Conservation (phyloP, 129 eudicot species). For the Arctium minus region DNA sequence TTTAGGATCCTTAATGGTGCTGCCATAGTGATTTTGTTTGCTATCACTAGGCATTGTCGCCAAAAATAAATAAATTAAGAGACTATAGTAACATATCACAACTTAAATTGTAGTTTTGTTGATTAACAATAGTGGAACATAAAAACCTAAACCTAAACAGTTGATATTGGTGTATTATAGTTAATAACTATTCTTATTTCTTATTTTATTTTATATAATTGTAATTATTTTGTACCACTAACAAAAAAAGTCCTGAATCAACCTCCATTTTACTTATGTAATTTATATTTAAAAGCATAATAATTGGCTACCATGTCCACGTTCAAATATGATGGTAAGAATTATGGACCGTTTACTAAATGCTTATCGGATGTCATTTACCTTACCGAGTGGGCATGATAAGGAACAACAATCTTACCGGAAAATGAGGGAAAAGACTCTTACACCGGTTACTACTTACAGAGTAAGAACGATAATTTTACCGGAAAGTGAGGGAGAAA, state of each 20-base stretch:
- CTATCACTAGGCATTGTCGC: not conserved
- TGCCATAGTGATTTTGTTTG: not conserved
- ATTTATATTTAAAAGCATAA: not conserved
- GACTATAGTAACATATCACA: not conserved
- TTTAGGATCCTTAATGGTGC: not conserved
- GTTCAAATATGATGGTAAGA: not conserved
- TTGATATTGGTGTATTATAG: not conserved
- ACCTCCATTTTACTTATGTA: not conserved
- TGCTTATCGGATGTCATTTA: not conserved
- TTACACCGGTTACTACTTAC: no score
- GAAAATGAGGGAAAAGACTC: no score
- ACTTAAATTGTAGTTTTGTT: not conserved
- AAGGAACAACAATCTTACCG: no score
- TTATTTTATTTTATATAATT: no score
- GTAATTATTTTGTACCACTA: no score
- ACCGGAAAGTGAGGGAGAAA: not conserved
- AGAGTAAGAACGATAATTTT: no score
- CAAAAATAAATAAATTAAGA: no score
- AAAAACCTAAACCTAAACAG: no score
- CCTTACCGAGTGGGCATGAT: not conserved
- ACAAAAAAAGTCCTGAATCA: no score
- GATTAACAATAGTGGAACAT: not conserved
- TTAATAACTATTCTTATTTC: no score
- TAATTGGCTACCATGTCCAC: not conserved
- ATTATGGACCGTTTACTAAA: not conserved